phyloP scores from a whole-genome alignment of 1,139 yeast genomes.

The Scheffersomyces stambukii region DNA sequence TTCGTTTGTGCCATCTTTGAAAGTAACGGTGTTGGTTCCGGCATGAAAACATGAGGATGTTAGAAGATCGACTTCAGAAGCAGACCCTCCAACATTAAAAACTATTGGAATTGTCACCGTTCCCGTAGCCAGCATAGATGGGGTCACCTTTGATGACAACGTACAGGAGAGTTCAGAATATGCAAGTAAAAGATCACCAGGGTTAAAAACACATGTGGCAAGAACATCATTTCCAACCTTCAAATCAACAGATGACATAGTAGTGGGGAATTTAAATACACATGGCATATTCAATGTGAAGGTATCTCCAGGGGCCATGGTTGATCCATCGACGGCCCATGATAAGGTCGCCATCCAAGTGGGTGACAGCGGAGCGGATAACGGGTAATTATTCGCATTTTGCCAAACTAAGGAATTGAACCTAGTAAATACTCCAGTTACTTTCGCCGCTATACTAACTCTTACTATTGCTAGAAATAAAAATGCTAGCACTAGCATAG shows the following conservation, averaged over 20 bases:
- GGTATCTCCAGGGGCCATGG: constrained; percentile 25
- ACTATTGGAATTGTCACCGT: constrained; percentile 21
- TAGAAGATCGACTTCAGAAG: constrained; percentile 15
- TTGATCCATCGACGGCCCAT: constrained; percentile 21
- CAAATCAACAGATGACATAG: constrained; percentile 13
- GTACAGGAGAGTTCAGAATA: constrained; percentile 24
- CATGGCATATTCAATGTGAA: constrained; percentile 27
- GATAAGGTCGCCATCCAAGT: constrained; percentile 22
- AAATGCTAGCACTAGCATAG: no score
- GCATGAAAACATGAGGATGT: constrained; percentile 16
- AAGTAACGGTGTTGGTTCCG: constrained; percentile 25
- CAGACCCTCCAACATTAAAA: constrained; percentile 24
- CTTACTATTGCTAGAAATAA: no score
- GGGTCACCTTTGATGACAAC: constrained; percentile 12
- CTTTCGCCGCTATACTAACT: constrained; percentile 8
- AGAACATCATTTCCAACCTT: constrained; percentile 14
- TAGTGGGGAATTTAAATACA: constrained; percentile 26
- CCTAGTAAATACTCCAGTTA: constrained; percentile 17
- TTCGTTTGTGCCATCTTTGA: constrained; percentile 23
- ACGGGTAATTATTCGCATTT: constrained; percentile 6
- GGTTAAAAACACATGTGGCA: constrained; percentile 23
- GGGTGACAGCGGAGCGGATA: constrained; percentile 14
- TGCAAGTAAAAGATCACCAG: constrained; percentile 21
- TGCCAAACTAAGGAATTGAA: constrained; percentile 12
- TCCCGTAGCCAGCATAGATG: constrained; percentile 17